Evolutionary conservation across 805 yeast genomes (phyloP).

Genomic region (Cyberlindnera xishuangbannaensis): DNA sequence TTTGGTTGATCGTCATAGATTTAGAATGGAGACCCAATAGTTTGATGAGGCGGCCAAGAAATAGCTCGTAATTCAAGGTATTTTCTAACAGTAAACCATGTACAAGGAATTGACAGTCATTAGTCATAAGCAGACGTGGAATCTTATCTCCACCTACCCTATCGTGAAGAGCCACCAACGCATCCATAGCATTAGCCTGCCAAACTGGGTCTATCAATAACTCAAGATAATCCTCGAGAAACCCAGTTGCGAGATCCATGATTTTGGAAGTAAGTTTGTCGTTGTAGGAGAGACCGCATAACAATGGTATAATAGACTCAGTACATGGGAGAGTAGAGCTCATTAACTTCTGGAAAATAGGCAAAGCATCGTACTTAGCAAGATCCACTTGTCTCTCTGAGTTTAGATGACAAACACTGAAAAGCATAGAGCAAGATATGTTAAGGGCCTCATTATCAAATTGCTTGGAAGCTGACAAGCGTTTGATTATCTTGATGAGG

Average conservation of each 20-base stretch:
- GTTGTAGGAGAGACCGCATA: slow-evolving; percentile 43
- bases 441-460: slow-evolving; percentile 32
- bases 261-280: slow-evolving; percentile 27
- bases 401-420: slow-evolving; percentile 42
- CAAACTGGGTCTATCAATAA: slow-evolving; percentile 43
- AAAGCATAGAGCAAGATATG: slow-evolving; percentile 37
- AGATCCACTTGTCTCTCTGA: slow-evolving; percentile 34
- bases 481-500: slow-evolving; percentile 25
- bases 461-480: neutral
- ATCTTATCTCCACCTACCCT: slow-evolving; percentile 27
- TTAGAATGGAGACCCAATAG: slow-evolving; percentile 18
- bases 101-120: slow-evolving; percentile 29
- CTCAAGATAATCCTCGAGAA: slow-evolving; percentile 30
- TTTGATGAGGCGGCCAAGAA: slow-evolving; percentile 35
- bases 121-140: slow-evolving; percentile 22
- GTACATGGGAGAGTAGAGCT: slow-evolving; percentile 36
- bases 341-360: slow-evolving; percentile 32
- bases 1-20: slow-evolving; percentile 16
- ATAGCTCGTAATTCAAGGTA: slow-evolving; percentile 38
- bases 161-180: slow-evolving; percentile 41
- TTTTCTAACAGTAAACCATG: slow-evolving; percentile 36
- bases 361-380: slow-evolving; percentile 35
- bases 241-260: slow-evolving; percentile 22
- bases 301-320: slow-evolving; percentile 41
- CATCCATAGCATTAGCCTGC: slow-evolving; percentile 47